Conservation (phyloP, 2,329 filamentous ascomycete genomes). For the Talaromyces sp. region DNA sequence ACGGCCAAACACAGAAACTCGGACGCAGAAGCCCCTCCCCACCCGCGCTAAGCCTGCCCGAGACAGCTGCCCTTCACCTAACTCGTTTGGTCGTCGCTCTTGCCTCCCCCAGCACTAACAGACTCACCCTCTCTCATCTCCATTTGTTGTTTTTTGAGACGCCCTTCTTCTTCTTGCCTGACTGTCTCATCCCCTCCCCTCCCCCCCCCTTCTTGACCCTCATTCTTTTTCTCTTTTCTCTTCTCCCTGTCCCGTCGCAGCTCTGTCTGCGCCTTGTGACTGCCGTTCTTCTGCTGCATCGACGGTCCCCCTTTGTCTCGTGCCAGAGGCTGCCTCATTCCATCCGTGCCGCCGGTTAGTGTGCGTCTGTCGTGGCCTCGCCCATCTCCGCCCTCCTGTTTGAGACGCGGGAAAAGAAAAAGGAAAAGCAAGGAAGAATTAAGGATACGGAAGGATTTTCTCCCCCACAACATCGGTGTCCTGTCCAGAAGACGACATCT, state of each 20-base stretch:
- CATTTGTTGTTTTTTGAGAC: slow-evolving; percentile 8
- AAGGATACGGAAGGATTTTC: slow-evolving; percentile 10
- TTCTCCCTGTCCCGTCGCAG: background rate
- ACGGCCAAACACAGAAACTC: background rate
- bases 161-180: slow-evolving; percentile 9
- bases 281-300: slow-evolving; percentile 6
- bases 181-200: slow-evolving; percentile 5
- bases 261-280: slow-evolving; percentile 6
- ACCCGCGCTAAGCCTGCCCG: slow-evolving; percentile 1
- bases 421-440: background rate
- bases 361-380: slow-evolving; percentile 32
- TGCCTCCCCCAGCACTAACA: slow-evolving; percentile 9
- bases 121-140: slow-evolving; percentile 4
- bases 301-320: slow-evolving; percentile 12
- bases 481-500: slow-evolving; percentile 23
- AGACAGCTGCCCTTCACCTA: background rate
- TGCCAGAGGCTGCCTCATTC: slow-evolving; percentile 9
- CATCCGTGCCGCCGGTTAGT: slow-evolving; percentile 34
- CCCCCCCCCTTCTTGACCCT: slow-evolving; percentile 1
- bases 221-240: background rate
- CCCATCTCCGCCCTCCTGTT: slow-evolving; percentile 23
- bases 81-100: slow-evolving; percentile 9
- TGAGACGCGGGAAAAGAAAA: slow-evolving; percentile 22
- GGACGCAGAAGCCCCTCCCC: background rate
- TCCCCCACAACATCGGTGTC: slow-evolving; percentile 28